Evolutionary conservation across 1,284 basidiomycete species (phyloP), one percentile per base, ranked within the genome.

Genomic region (Sporisorium exsertum): DNA sequence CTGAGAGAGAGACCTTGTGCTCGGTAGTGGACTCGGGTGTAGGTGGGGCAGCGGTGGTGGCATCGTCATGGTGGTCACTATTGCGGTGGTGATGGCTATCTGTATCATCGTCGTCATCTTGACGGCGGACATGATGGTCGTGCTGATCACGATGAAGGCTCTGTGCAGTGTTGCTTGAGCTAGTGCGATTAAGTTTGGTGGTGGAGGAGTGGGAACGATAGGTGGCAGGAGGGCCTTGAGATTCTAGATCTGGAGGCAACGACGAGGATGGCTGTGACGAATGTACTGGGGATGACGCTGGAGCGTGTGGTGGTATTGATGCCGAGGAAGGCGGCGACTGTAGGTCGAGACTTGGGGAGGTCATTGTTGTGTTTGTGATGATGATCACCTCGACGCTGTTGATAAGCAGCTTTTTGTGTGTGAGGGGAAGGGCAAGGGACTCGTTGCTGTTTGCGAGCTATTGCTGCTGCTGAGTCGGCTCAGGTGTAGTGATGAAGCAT

Each of bases 1-100:
- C 92, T 6, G 90, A 90, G 52, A 93, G 86, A 29, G 77, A n/a
- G 27, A 64, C 68, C 52, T 75, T 68, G 64, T 63, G 63, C 50
- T 67, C 72, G 15, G 72, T 64, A 15, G 40, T 50, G 20, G 27
- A 53, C 32, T 75, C 67, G 10, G 72, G 72, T 8, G 72, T 75
- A 1, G 72, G 63, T 26, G 64, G 64, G 3, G 50, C 54, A 12
- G 67, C 64, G 45, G 72, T 71, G 29, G 18, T 46, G 22, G 64
- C 64, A 47, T 60, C 57, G 32, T 73, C 33, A 16, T 59, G 40
- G 43, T 65, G 52, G 29, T 56, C 15, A 22, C 43, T 12, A 22
- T 58, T 42, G 0, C 52, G 43, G 16, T 35, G 18, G 33, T 58
- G 33, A 18, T 40, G 37, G 37, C 37, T 40, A n/a, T 40, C 37